phyloP scores from a whole-genome alignment of 2,329 filamentous ascomycete genomes.

The Apiospora rasikravindrae region DNA sequence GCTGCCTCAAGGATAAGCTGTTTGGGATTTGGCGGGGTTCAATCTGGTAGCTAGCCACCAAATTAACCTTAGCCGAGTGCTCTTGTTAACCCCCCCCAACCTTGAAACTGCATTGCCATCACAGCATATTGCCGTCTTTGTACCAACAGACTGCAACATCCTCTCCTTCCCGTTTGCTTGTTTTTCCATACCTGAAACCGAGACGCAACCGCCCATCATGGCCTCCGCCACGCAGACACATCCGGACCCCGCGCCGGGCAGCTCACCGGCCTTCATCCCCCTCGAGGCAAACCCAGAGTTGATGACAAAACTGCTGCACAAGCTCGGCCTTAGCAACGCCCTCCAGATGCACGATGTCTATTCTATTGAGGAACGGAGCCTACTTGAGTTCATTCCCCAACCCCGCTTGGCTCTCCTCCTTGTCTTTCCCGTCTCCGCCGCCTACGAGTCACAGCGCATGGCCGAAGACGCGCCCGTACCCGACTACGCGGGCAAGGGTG shows the following conservation, averaged over 20 bases:
- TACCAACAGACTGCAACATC: not conserved
- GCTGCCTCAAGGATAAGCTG: not conserved
- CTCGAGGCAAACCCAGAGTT: slow-evolving; percentile 83
- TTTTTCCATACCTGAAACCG: not conserved
- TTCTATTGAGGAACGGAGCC: slow-evolving; percentile 83
- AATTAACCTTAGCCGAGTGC: not conserved
- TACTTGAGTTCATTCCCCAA: slow-evolving; percentile 85
- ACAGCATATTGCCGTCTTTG: not conserved
- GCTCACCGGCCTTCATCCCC: slow-evolving; percentile 58
- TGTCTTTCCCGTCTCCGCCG: slow-evolving; percentile 83
- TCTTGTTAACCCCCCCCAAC: not conserved
- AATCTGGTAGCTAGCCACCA: not conserved
- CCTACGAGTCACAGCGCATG: slow-evolving; percentile 78
- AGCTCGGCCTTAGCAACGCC: slow-evolving; percentile 79
- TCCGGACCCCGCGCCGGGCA: slow-evolving; percentile 45
- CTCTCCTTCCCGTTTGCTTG: not conserved
- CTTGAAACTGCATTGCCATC: not conserved
- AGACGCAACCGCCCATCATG: not conserved
- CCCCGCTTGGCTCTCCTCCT: slow-evolving; percentile 88
- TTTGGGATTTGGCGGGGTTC: slow-evolving; percentile 6
- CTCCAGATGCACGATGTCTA: slow-evolving; percentile 90
- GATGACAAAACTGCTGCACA: slow-evolving; percentile 82
- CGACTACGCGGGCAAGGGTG: slow-evolving; percentile 72
- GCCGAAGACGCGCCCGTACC: slow-evolving; percentile 70
- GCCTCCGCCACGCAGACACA: slow-evolving; percentile 30